A percentile compares a stretch with the other conserved stretches of the same genome.
Conservation (phyloP, 1,139 yeast species). For the Sugiyamaella pinicola region DNA sequence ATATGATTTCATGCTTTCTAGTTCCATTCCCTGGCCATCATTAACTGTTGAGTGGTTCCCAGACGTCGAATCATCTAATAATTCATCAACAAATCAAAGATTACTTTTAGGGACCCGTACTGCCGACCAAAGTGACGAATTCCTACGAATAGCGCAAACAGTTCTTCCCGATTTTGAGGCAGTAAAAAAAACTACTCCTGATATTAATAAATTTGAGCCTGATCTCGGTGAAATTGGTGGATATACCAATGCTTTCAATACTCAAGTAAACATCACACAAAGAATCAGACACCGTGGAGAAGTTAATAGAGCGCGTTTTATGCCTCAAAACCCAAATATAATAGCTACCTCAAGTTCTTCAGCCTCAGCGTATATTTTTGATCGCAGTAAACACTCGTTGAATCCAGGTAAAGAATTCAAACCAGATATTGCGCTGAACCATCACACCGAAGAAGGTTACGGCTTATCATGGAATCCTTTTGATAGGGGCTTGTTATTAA, state of each 20-base stretch:
- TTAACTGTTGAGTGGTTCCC: slow-evolving; percentile 49
- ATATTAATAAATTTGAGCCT: slow-evolving; percentile 40
- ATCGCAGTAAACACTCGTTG: slow-evolving; percentile 50
- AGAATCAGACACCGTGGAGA: slow-evolving; percentile 55
- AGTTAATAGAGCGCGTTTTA: slow-evolving; percentile 80
- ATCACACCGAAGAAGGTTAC: slow-evolving; percentile 71
- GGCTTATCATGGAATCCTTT: slow-evolving; percentile 66
- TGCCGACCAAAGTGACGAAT: slow-evolving; percentile 75
- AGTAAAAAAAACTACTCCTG: slow-evolving; percentile 18
- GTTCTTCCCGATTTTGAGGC: slow-evolving; percentile 49
- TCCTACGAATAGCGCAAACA: slow-evolving; percentile 72
- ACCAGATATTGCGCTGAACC: slow-evolving; percentile 50
- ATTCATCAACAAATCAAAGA: slow-evolving; percentile 35
- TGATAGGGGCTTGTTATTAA: slow-evolving; percentile 51
- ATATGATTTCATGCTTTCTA: slow-evolving; percentile 75
- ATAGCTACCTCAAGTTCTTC: slow-evolving; percentile 79
- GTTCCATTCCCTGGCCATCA: slow-evolving; percentile 65
- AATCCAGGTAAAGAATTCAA: slow-evolving; percentile 38
- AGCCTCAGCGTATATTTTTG: slow-evolving; percentile 73
- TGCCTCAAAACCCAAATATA: slow-evolving; percentile 74
- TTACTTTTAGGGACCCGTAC: slow-evolving; percentile 86
- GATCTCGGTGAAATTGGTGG: slow-evolving; percentile 43
- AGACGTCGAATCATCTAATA: slow-evolving; percentile 40
- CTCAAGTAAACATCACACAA: slow-evolving; percentile 58
- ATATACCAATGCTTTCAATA: slow-evolving; percentile 32